Conservation (phyloP, 495 filamentous ascomycete species). For the Daldinia decipiens region DNA sequence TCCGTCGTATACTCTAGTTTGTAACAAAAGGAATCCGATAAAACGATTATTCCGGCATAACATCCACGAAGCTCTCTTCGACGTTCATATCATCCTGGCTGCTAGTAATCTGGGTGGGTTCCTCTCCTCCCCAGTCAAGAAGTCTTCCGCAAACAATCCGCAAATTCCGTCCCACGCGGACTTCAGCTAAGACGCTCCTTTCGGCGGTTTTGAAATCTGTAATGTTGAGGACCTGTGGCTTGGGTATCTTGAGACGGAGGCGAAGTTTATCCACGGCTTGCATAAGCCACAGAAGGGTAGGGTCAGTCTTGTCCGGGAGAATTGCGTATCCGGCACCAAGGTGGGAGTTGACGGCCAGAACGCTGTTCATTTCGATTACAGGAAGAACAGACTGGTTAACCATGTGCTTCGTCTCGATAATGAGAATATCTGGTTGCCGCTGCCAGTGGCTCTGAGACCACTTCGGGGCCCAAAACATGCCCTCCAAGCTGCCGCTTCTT, state of each 20-base stretch:
- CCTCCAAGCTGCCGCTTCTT: constrained; percentile 36
- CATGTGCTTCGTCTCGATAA: constrained; percentile 47
- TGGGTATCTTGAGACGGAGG: constrained; percentile 42
- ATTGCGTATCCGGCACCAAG: constrained; percentile 48
- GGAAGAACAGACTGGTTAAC: constrained; percentile 45
- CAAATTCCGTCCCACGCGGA: constrained; percentile 34
- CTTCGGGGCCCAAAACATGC: constrained; percentile 49
- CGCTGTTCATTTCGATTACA: constrained; percentile 47
- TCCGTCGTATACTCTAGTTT: background rate
- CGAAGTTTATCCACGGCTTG: constrained; percentile 46
- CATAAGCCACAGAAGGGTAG: constrained; percentile 45
- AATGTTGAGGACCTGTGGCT: constrained; percentile 42
- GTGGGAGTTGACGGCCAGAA: constrained; percentile 39
- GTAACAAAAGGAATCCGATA: background rate
- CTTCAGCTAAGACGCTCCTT: constrained; percentile 43
- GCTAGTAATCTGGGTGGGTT: background rate
- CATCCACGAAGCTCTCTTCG: constrained; percentile 10
- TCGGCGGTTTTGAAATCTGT: constrained; percentile 48
- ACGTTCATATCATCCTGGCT: constrained; percentile 19
- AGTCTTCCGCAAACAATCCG: constrained; percentile 34
- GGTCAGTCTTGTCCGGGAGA: constrained; percentile 45
- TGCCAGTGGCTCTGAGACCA: constrained; percentile 47
- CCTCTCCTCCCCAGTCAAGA: constrained; percentile 31
- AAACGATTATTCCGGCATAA: constrained; percentile 4
- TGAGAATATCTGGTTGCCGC: constrained; percentile 46